Percentiles rank a stretch among this genome's conserved stretches.
These are phyloP conservation scores for Exophiala sp. DNA, from an alignment of 2,329 filamentous ascomycete species.

Conservation along the genomic window DNA sequence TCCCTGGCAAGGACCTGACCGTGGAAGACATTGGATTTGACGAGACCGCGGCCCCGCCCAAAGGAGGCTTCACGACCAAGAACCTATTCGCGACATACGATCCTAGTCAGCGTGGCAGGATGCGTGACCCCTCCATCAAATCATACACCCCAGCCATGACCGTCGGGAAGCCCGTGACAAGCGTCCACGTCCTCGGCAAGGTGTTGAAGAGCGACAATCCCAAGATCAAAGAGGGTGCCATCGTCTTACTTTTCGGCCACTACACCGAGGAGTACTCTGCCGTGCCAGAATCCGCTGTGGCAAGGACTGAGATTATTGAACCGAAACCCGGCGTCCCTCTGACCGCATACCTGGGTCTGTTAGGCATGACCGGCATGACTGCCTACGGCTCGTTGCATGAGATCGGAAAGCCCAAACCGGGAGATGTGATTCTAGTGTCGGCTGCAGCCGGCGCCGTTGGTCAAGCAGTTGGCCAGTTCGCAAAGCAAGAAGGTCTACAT, in stretches of 20 bases:
- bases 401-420: conserved; percentile 61
- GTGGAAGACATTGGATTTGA: conserved; percentile 65
- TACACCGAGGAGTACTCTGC: conserved; percentile 60
- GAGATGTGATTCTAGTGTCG: conserved; percentile 67
- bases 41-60: conserved; percentile 45
- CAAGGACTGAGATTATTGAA: conserved; percentile 39
- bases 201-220: conserved; percentile 59
- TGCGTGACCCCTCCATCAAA: conserved; percentile 56
- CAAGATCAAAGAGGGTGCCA: conserved; percentile 57
- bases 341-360: conserved; percentile 58
- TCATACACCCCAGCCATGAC: conserved; percentile 59
- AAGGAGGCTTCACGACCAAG: conserved; percentile 60
- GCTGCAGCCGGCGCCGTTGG: conserved; percentile 69
- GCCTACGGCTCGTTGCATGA: conserved; percentile 62
- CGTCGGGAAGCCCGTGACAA: conserved; percentile 52
- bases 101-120: conserved; percentile 68
- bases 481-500: conserved; percentile 63
- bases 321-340: conserved; percentile 52
- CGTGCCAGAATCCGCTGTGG: conserved; percentile 40
- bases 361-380: conserved; percentile 66
- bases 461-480: conserved; percentile 67
- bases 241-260: conserved; percentile 32
- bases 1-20: conserved; percentile 63
- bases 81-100: conserved; percentile 67
- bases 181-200: conserved; percentile 54